Conservation (phyloP, 345 rosid species). For the Eucalyptus albens region DNA sequence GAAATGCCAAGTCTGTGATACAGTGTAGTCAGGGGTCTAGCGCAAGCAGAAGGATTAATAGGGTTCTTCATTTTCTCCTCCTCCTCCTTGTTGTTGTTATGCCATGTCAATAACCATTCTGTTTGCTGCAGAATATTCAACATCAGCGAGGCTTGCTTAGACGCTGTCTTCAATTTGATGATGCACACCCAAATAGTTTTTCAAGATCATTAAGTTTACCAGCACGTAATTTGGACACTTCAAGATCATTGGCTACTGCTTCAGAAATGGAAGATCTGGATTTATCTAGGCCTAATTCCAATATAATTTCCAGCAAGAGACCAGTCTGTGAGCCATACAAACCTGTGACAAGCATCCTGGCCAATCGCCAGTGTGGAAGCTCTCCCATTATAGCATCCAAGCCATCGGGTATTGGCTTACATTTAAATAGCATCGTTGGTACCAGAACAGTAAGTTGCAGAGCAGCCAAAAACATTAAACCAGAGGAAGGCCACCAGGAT, state of each 20-base stretch:
- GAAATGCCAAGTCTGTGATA: not conserved
- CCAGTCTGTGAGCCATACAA: constrained; percentile 5
- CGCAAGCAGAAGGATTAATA: not conserved
- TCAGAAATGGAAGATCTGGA: constrained; percentile 11
- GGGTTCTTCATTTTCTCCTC: not conserved
- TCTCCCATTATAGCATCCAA: constrained; percentile 15
- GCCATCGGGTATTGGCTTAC: constrained; percentile 47
- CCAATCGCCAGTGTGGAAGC: not conserved
- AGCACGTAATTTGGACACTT: not conserved
- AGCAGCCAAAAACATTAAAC: constrained; percentile 4
- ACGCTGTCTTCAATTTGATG: constrained; percentile 58
- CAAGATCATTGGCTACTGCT: constrained; percentile 4
- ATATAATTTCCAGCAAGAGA: constrained; percentile 3
- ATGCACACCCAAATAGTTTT: constrained; percentile 9
- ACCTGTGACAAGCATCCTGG: not conserved
- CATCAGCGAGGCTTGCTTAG: constrained; percentile 45
- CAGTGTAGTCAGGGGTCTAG: not conserved
- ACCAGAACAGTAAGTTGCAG: constrained; percentile 1
- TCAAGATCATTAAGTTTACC: not conserved
- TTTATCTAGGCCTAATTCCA: constrained; percentile 3
- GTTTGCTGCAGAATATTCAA: constrained; percentile 25
- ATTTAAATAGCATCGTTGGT: constrained; percentile 40
- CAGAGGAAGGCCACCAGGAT: not conserved
- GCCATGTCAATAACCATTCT: not conserved
- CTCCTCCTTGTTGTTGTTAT: not conserved